Conservation (phyloP, 2,329 filamentous ascomycete genomes). For the Metarhizium anisopliae region DNA sequence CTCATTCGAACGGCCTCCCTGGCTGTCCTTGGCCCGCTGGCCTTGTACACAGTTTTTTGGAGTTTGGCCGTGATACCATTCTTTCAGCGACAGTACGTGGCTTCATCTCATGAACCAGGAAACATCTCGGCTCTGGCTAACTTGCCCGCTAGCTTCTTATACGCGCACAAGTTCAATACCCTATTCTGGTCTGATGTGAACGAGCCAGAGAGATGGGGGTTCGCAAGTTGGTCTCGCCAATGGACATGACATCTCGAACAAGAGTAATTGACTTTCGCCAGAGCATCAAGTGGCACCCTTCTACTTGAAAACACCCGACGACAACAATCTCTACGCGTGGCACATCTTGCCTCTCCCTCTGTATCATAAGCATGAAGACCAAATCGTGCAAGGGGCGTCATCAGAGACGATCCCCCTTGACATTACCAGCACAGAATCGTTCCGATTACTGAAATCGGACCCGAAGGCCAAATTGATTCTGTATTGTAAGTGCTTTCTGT, state of each 20-base stretch:
- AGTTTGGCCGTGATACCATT: conserved; percentile 55
- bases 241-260: neutral
- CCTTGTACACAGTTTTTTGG: conserved; percentile 60
- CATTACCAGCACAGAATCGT: conserved; percentile 47
- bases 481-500: conserved; percentile 40
- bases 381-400: conserved; percentile 42
- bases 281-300: conserved; percentile 87
- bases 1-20: conserved; percentile 19
- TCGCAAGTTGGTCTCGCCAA: conserved; percentile 51
- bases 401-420: conserved; percentile 36
- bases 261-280: conserved; percentile 22
- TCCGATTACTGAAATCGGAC: conserved; percentile 53
- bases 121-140: conserved; percentile 5
- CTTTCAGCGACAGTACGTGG: conserved; percentile 72
- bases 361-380: conserved; percentile 62
- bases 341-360: conserved; percentile 75
- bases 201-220: conserved; percentile 74
- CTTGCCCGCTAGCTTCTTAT: conserved; percentile 54
- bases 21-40: conserved; percentile 45
- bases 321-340: conserved; percentile 77
- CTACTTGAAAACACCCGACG: conserved; percentile 63
- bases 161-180: conserved; percentile 72
- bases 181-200: conserved; percentile 64
- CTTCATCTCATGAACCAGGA: neutral
- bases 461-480: conserved; percentile 55